Base-by-base conservation (phyloP, 2,329 filamentous ascomycete species). In the Cordyceps farinosa region DNA sequence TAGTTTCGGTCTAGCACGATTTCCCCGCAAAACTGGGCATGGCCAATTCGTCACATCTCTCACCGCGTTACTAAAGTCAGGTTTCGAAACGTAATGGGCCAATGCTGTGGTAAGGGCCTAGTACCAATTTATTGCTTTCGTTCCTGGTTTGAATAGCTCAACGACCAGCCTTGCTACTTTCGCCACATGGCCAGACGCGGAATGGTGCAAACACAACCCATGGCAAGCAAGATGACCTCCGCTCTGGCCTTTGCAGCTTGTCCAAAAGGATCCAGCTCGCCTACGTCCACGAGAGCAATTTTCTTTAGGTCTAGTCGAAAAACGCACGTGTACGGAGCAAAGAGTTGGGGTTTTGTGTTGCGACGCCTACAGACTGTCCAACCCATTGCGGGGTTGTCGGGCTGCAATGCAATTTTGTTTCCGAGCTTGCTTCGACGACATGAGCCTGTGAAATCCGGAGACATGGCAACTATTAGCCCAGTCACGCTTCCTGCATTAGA, bases 361-460 rank as follows among this genome's bases (percentile, higher is more conserved):
- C 13, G n/a, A 47, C 15, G n/a, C 9, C 30, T 38, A 11, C 30
- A 53, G 40, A 36, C 50, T 27, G 38, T 11, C 29, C 38, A 11
- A 36, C 38, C 10, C 27, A 22, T 11, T 53, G 53, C 32, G 61
- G 44, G 52, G 61, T 56, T 57, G 27, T 62, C 57, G 45, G 61
- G 53, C 61, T 57, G 61, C 53, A 54, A 62, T 62, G 53, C 61
- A 57, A 40, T 62, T 27, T 55, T 55, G 42, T 55, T 50, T 56
- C 56, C 44, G 50, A 61, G 38, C 58, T 61, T 48, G 38, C 60
- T 55, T 54, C 40, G 5, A 54, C 22, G 11, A 15, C 13, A 27
- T 48, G 15, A 7, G 22, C 13, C 3, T 38, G 17, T n/a, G 8
- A 42, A 27, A 29, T 45, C 22, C 22, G 22, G 22, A 22, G 22